Evolutionary conservation across 768 basidiomycete genomes (phyloP), one percentile per base, ranked within the genome.

Genomic region (Paxillus rubicundulus): DNA sequence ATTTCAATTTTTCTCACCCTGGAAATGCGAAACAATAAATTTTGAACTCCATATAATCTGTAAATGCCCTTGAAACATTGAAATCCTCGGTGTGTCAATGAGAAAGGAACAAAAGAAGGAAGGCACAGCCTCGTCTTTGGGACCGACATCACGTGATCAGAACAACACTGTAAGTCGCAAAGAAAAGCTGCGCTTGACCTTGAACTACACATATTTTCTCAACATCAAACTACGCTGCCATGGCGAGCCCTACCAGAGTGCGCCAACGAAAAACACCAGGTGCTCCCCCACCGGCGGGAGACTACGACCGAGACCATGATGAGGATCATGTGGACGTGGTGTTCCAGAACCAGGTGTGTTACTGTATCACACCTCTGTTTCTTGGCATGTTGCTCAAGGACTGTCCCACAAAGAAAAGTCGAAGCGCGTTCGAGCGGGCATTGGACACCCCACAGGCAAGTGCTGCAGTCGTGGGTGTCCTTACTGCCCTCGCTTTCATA

Each of bases 401-500:
- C 49, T 41, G 28, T 17, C 49, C 36, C 61, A 77, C 30, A n/a
- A 45, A 78, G 87, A 77, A 71, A 60, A 74, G 77, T 54, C 80
- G 84, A 52, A 85, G 84, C 59, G 72, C 74, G 33, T 65, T 84
- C 9, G 88, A 91, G 65, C 70, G 78, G 55, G 57, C 82, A 44
- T 67, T 90, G 42, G 86, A 90, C 63, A 80, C 84, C 14, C 72
- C 74, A 43, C 74, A 77, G 50, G 85, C 81, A 45, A 91, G 86
- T 69, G 72, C 77, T 53, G 70, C 78, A 24, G 76, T 86, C n/a
- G 81, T 88, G 40, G 76, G 74, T 41, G 62, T 77, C 14, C 76
- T 92, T 40, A 93, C 92, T 17, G 75, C 81, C 3, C 68, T 92
- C 45, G 89, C 92, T 18, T 91, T 94, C 67, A 84, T 84, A 17